Conservation (phyloP, 225 moss, liverwort and hornwort species). For the Physcomitrium patens region DNA sequence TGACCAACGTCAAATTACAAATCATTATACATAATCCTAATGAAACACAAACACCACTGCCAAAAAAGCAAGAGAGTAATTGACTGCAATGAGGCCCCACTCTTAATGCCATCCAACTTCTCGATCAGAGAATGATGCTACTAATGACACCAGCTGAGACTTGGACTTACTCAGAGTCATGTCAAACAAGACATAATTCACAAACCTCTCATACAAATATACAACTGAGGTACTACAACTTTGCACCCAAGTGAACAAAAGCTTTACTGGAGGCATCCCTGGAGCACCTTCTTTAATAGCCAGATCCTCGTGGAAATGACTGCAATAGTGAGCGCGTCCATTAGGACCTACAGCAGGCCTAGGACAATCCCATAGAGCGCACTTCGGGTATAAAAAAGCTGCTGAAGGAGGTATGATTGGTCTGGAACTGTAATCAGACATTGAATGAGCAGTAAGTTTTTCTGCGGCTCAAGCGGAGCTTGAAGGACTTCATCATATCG, state of each 20-base stretch:
- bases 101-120: no score
- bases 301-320: conserved; percentile 63
- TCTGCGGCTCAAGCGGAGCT: conserved; percentile 30
- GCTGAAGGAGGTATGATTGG: conserved; percentile 37
- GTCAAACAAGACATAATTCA: no score
- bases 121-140: no score
- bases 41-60: no score
- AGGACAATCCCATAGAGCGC: conserved; percentile 70
- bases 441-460: conserved; percentile 32
- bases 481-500: conserved; percentile 35
- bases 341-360: conserved; percentile 53
- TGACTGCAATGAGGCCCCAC: no score
- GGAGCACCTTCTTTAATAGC: conserved; percentile 60
- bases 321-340: conserved; percentile 56
- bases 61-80: no score
- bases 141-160: no score
- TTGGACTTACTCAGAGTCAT: no score
- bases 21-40: no score
- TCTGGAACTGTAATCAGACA: conserved; percentile 33
- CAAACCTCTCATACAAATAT: no score
- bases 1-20: no score
- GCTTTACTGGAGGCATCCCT: conserved; percentile 49
- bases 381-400: conserved; percentile 58
- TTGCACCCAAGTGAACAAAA: no score
- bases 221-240: conserved; percentile 37